These are phyloP conservation scores for Eucalyptus globulus DNA, from an alignment of 345 rosid species.

Conservation along the genomic window DNA sequence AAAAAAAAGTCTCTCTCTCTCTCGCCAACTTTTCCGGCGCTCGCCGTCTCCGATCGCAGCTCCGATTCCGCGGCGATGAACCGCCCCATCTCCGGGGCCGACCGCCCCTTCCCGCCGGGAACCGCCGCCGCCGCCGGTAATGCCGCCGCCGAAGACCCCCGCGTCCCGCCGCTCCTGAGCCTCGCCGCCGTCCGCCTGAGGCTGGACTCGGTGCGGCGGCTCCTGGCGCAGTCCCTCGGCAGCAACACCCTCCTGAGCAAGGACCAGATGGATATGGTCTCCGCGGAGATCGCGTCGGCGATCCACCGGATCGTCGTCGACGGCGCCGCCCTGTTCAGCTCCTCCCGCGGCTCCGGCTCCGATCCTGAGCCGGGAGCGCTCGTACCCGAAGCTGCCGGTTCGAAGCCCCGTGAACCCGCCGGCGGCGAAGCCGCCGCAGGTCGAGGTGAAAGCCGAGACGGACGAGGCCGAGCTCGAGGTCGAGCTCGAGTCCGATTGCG, in stretches of 20 bases:
- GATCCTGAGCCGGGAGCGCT: background rate
- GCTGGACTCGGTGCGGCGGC: conserved; percentile 2
- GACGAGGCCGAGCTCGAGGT: background rate
- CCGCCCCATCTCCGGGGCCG: background rate
- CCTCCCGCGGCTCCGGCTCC: background rate
- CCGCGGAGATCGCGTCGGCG: conserved; percentile 2
- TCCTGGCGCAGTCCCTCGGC: background rate
- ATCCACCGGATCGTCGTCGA: conserved; percentile 4
- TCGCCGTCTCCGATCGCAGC: background rate
- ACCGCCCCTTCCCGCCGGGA: background rate
- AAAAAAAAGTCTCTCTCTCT: background rate
- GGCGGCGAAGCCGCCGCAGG: background rate
- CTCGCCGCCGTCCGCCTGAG: background rate
- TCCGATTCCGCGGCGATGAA: background rate
- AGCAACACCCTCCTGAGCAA: background rate
- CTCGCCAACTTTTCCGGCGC: background rate
- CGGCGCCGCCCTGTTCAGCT: conserved; percentile 5
- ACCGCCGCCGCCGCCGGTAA: background rate
- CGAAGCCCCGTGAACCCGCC: background rate
- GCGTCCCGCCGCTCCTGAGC: background rate
- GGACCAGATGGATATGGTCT: conserved; percentile 1
- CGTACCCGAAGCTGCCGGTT: background rate
- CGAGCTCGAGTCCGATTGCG: conserved; percentile 3
- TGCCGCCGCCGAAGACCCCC: background rate
- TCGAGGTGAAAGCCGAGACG: background rate